Evolutionary conservation across 768 basidiomycete genomes (phyloP).

Genomic region (Tylopilus subfusipes): DNA sequence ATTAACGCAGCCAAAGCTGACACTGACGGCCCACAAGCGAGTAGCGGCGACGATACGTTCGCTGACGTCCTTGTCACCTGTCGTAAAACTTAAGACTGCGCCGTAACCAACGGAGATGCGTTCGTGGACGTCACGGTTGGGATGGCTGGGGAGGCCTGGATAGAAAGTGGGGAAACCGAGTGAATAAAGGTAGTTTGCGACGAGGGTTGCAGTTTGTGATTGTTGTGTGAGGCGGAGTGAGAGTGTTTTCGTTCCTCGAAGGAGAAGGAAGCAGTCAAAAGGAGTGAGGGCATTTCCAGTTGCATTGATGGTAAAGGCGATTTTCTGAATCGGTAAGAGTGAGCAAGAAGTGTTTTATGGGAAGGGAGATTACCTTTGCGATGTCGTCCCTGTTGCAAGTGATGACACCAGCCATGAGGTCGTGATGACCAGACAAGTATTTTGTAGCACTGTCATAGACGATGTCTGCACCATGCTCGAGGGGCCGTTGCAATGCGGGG

Average conservation of each 20-base stretch:
- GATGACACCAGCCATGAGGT: conserved; percentile 97
- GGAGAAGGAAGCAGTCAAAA: conserved; percentile 93
- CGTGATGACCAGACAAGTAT: conserved; percentile 96
- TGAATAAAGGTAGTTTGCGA: conserved; percentile 79
- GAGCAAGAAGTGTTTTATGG: not conserved
- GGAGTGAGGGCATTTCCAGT: conserved; percentile 93
- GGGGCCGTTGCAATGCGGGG: conserved; percentile 91
- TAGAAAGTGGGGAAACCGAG: conserved; percentile 92
- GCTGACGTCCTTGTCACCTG: conserved; percentile 84
- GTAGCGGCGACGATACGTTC: conserved; percentile 92
- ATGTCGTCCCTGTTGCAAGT: conserved; percentile 89
- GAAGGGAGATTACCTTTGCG: conserved; percentile 54
- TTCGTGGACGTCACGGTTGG: conserved; percentile 83
- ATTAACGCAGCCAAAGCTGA: conserved; percentile 98
- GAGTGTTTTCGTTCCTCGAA: conserved; percentile 94
- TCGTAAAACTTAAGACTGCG: conserved; percentile 92
- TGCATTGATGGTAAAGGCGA: conserved; percentile 89
- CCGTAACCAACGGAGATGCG: conserved; percentile 89
- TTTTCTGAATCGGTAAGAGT: conserved; percentile 47
- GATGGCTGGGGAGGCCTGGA: conserved; percentile 82
- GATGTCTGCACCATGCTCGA: conserved; percentile 94
- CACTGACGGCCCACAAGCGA: conserved; percentile 94
- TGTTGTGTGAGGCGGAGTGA: conserved; percentile 96
- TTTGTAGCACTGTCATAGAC: conserved; percentile 99
- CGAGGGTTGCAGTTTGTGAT: conserved; percentile 73